These are phyloP conservation scores for Phlegmacium glaucopus DNA, from an alignment of 768 basidiomycete species.

Conservation along the genomic window DNA sequence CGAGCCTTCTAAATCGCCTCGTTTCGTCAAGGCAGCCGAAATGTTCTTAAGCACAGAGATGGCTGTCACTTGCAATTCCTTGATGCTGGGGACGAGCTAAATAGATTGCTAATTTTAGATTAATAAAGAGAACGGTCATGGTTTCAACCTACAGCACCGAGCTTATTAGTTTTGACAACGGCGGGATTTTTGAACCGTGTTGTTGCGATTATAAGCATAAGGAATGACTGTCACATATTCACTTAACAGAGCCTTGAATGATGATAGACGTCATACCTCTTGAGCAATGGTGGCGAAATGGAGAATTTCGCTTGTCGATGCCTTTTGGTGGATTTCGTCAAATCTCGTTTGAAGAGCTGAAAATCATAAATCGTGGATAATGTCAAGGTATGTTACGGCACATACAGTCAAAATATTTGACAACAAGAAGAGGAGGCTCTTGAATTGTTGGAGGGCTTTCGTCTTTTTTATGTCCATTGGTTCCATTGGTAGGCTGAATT, in stretches of 20 bases:
- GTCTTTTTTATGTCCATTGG: slow-evolving; percentile 62
- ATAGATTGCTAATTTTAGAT: slow-evolving; percentile 4
- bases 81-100: slow-evolving; percentile 68
- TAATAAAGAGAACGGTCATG: not conserved
- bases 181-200: slow-evolving; percentile 70
- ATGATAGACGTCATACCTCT: slow-evolving; percentile 44
- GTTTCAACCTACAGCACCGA: slow-evolving; percentile 53
- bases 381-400: not conserved
- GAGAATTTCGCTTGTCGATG: slow-evolving; percentile 53
- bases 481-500: slow-evolving; percentile 36
- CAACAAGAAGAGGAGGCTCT: slow-evolving; percentile 54
- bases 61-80: slow-evolving; percentile 54
- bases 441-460: slow-evolving; percentile 67
- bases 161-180: slow-evolving; percentile 69
- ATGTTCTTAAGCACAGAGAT: slow-evolving; percentile 53
- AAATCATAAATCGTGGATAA: not conserved
- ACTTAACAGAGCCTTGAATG: too few relatives aligned
- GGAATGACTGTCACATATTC: slow-evolving; percentile 50
- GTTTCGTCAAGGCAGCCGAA: slow-evolving; percentile 45
- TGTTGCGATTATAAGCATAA: slow-evolving; percentile 67
- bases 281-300: slow-evolving; percentile 74
- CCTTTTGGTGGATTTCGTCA: slow-evolving; percentile 34
- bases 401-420: slow-evolving; percentile 62
- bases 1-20: slow-evolving; percentile 50
- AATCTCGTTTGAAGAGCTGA: slow-evolving; percentile 58